Evolutionary conservation across 1,139 yeast species (phyloP).

Genomic region (Geotrichum carabidarum): DNA sequence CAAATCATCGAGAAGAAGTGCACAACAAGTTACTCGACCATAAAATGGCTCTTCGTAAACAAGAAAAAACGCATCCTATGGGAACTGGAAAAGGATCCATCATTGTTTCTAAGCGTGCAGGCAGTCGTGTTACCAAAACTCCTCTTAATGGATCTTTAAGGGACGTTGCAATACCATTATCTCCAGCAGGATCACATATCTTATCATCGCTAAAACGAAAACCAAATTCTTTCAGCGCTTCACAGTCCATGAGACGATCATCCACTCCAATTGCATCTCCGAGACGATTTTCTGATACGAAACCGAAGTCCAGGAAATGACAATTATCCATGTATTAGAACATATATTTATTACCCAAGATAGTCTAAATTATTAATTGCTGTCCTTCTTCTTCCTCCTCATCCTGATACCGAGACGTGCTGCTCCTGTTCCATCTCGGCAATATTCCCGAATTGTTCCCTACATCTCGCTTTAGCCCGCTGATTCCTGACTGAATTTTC

Average conservation of each 20-base stretch:
- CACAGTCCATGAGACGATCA: background rate
- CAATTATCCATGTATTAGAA: background rate
- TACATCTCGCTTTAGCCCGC: background rate
- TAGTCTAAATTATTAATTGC: constrained; percentile 11
- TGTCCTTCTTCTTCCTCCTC: constrained; percentile 20
- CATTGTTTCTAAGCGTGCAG: background rate
- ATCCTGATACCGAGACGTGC: constrained; percentile 18
- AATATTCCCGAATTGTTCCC: background rate
- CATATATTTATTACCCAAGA: constrained; percentile 7
- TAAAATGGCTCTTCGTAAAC: constrained; percentile 17
- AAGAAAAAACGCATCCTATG: constrained; percentile 9
- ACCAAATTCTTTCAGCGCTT: background rate
- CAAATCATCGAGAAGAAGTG: constrained; percentile 21
- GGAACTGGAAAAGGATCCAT: background rate
- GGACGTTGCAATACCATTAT: constrained; percentile 10
- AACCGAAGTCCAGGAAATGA: background rate
- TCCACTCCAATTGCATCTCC: background rate
- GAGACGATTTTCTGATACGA: background rate
- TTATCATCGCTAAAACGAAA: constrained; percentile 14
- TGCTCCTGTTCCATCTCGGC: constrained; percentile 23
- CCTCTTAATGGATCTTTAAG: background rate
- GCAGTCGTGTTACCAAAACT: background rate
- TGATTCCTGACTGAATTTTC: constrained; percentile 5
- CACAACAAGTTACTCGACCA: constrained; percentile 21
- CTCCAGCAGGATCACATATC: constrained; percentile 24